Base-by-base conservation (phyloP, 352 stramenopile species). In the Phytophthora citricola region DNA sequence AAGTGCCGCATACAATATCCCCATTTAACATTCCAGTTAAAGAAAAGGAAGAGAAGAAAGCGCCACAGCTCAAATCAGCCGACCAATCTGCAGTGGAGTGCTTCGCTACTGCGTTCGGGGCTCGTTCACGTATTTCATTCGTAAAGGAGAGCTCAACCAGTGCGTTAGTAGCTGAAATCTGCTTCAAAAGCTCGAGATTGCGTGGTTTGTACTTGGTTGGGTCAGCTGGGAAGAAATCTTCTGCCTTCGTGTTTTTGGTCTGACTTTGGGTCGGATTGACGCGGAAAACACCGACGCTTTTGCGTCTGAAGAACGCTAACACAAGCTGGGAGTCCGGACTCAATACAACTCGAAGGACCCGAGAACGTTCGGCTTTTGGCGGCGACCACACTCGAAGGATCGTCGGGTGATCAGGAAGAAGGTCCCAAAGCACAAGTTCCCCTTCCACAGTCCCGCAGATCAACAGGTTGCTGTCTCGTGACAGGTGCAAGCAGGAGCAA, bases 401-500 rank as follows among this genome's bases (percentile, higher is more conserved):
- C 31, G 58, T 32, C 26, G 72, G 54, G 4, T 64, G 62, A 24
- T 59, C 31, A 20, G 45, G 55, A 0, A 63, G 60, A 3, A 83
- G 57, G 54, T 77, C 66, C 69, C 72, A 83, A 4, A 79, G 20
- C 11, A 77, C 31, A 17, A 83, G 14, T 34, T 77, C 72, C 5
- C 72, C 69, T 34, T 75, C 66, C 4, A 56, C 52, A 0, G 76
- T 86, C 3, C 79, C 79, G 10, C 73, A 58, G 2, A 72, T 59
- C 1, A 85, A 56, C 4, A 81, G 12, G 1, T 70, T 52, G 1
- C 54, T 66, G 31, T 66, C 59, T 32, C 26, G 5, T 1, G 75
- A 77, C 0, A 86, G 12, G 10, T 81, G 57, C 2, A 83, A 45
- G 27, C 75, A 81, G n/a, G 75, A 75, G 12, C 67, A 62, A 27